Percentiles rank a stretch among this genome's conserved stretches.
Conservation (phyloP, 352 stramenopile species). For the Phytophthora pini region DNA sequence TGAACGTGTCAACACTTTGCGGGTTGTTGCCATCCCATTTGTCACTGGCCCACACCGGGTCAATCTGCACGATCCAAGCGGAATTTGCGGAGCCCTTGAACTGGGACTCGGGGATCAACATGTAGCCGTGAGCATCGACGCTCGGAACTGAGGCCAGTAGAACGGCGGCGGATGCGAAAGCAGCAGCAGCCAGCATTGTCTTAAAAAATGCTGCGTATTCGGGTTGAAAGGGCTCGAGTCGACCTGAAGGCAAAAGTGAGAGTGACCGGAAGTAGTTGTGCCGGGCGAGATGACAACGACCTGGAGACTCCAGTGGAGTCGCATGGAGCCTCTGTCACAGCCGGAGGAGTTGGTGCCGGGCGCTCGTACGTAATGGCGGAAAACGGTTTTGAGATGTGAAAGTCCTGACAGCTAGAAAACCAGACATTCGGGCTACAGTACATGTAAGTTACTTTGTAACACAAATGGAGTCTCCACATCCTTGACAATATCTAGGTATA, state of each 20-base stretch:
- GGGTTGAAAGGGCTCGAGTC: conserved; percentile 4
- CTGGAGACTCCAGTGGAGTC: not conserved
- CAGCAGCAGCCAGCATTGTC: conserved; percentile 27
- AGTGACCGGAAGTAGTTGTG: conserved; percentile 6
- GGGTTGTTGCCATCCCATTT: conserved; percentile 45
- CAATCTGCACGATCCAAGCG: conserved; percentile 45
- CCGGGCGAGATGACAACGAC: conserved; percentile 10
- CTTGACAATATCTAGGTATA: too few species aligned
- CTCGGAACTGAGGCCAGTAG: conserved; percentile 27
- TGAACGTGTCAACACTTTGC: conserved; percentile 32
- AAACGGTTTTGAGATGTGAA: conserved; percentile 7
- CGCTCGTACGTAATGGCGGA: conserved; percentile 3
- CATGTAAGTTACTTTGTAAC: not conserved
- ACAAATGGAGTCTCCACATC: too few species aligned
- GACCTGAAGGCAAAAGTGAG: conserved; percentile 14
- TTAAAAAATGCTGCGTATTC: not conserved
- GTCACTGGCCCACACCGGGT: conserved; percentile 34
- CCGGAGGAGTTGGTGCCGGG: not conserved
- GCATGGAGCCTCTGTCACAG: conserved; percentile 6
- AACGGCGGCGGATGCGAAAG: conserved; percentile 29
- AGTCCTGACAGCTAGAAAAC: conserved; percentile 1
- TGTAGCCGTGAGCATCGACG: conserved; percentile 39
- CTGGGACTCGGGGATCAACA: conserved; percentile 40
- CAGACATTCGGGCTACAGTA: not conserved
- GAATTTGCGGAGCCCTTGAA: conserved; percentile 40